Evolutionary conservation across 2,329 filamentous ascomycete species (phyloP), one percentile per base, ranked within the genome.

Genomic region (Colletotrichum magnum): DNA sequence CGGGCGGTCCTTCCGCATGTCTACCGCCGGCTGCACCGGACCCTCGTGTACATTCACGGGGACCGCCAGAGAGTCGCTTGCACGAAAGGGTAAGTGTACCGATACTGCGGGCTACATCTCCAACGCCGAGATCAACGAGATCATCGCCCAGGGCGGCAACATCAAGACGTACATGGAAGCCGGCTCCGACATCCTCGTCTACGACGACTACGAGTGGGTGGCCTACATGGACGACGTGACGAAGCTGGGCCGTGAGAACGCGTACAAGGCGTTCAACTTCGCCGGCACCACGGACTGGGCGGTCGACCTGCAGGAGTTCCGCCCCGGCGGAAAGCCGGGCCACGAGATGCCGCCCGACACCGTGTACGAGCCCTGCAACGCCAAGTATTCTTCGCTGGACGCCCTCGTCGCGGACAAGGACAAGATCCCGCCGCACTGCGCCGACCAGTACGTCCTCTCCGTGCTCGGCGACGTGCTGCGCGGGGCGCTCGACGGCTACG

Each of bases 201-300:
- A 73, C 26, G 2, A 68, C 71, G 0, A 72, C 70, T 73, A 72
- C 73, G 75, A 72, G 6, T 74, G 76, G 13, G 16, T 45, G 9
- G 58, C 66, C 13, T 78, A 75, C 26, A 77, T 79, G 76, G 69
- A 66, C 7, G 72, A 73, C 3, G 64, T 52, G 4, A 78, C 74
- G 0, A 77, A 78, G 69, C 9, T 13, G 7, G 36, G 7, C 36
- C 18, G 58, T n/a, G 72, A 47, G 24, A 73, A 77, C 1, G 71
- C 61, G 0, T 66, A 68, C 4, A 71, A 71, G 60, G 71, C 65
- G 2, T 72, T 0, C n/a, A 76, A 77, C 47, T 77, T 79, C 66
- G 75, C 68, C 9, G 77, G 77, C 45, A 75, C 72, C 3, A 70
- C 74, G 5, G 76, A 79, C 52, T 79, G 77, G 77, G 77, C 52